Conservation (phyloP, 768 basidiomycete genomes). For the Cystofilobasidium bisporidii region DNA sequence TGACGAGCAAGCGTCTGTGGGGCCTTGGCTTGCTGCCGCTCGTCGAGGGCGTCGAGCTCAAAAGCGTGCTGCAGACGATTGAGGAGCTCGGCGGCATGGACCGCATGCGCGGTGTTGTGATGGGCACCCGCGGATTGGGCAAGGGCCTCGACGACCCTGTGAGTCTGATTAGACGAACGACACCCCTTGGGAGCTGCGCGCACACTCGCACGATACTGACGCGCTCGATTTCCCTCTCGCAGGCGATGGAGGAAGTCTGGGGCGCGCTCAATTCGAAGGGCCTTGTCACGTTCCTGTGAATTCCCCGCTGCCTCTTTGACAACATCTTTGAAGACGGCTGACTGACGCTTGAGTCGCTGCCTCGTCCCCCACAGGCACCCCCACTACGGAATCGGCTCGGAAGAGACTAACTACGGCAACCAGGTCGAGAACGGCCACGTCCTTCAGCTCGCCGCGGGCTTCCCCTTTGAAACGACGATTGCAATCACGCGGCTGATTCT, state of each 20-base stretch:
- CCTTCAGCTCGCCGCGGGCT: constrained; percentile 68
- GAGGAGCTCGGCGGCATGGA: constrained; percentile 56
- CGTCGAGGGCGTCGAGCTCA: constrained; percentile 54
- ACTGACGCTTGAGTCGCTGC: not conserved
- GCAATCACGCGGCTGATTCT: constrained; percentile 72
- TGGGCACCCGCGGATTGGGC: constrained; percentile 70
- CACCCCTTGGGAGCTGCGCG: too few species aligned
- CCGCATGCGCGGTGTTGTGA: constrained; percentile 66
- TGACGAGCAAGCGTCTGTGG: constrained; percentile 55
- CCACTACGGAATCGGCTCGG: constrained; percentile 62
- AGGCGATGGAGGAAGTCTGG: constrained; percentile 64
- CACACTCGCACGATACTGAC: too few species aligned
- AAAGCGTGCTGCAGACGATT: constrained; percentile 55
- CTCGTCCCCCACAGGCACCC: constrained; percentile 28
- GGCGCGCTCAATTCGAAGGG: constrained; percentile 58
- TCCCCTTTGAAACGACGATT: constrained; percentile 82
- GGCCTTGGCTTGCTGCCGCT: constrained; percentile 78
- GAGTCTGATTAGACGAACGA: too few species aligned
- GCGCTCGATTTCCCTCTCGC: too few species aligned
- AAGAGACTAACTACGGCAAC: constrained; percentile 31
- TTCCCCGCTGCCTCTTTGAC: not conserved
- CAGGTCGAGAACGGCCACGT: constrained; percentile 66
- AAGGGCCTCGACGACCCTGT: constrained; percentile 68
- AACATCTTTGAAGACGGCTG: not conserved
- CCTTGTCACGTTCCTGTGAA: constrained; percentile 60